These are phyloP conservation scores for Aspergillus eucalypticola DNA, from an alignment of 2,329 filamentous ascomycete genomes.

Conservation along the genomic window DNA sequence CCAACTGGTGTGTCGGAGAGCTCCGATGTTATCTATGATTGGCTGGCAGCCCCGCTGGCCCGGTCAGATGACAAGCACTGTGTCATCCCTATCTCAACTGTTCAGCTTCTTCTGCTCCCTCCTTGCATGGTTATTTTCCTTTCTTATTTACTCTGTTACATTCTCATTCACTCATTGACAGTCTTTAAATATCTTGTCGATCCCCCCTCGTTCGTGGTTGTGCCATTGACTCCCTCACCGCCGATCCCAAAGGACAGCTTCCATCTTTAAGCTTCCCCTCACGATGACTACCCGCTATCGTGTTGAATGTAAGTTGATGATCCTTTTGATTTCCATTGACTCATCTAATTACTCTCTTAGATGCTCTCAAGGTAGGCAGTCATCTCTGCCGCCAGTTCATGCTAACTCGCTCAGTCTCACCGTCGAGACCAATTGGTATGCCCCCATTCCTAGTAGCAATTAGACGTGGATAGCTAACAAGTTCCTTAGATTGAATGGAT, in stretches of 20 bases:
- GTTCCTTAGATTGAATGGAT: conserved; percentile 76
- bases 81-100: background rate
- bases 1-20: too few relatives aligned
- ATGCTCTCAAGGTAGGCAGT: conserved; percentile 62
- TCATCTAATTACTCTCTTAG: conserved; percentile 40
- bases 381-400: background rate
- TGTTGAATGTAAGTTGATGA: conserved; percentile 67
- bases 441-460: conserved; percentile 6
- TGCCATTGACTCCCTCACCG: background rate
- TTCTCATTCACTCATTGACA: background rate
- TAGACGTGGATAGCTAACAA: conserved; percentile 8
- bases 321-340: background rate
- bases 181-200: background rate
- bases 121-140: background rate
- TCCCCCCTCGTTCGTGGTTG: background rate
- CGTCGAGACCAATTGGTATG: conserved; percentile 82
- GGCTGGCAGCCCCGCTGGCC: background rate
- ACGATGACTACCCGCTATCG: conserved; percentile 52
- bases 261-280: background rate
- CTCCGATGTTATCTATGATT: too few relatives aligned
- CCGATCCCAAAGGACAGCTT: background rate
- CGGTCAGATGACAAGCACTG: conserved; percentile 5
- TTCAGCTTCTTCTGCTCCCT: background rate
- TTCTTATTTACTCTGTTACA: background rate
- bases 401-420: conserved; percentile 64